Conservation (phyloP, 2,329 filamentous ascomycete species). For the Trichoderma hamatum region DNA sequence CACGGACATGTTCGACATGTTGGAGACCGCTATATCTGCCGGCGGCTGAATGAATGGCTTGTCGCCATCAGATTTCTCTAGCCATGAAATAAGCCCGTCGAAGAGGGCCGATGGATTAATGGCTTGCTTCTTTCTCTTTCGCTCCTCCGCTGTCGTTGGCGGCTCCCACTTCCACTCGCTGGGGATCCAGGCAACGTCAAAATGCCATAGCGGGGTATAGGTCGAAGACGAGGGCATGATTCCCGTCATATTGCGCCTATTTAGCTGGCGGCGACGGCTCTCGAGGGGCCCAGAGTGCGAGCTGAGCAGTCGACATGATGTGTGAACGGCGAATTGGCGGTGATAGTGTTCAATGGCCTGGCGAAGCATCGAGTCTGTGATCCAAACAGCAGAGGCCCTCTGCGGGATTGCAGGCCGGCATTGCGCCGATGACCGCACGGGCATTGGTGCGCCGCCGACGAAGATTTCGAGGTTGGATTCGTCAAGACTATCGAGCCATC, state of each 20-base stretch:
- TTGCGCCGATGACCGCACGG: constrained; percentile 35
- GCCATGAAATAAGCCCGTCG: constrained; percentile 38
- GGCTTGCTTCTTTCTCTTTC: constrained; percentile 32
- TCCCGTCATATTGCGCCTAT: constrained; percentile 58
- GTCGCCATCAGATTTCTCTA: constrained; percentile 34
- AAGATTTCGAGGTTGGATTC: not conserved
- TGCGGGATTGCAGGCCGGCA: constrained; percentile 34
- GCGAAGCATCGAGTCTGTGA: constrained; percentile 40
- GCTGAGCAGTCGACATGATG: constrained; percentile 39
- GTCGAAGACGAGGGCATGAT: constrained; percentile 46
- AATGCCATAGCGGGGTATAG: constrained; percentile 50
- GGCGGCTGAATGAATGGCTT: constrained; percentile 31
- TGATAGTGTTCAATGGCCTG: constrained; percentile 40
- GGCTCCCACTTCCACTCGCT: constrained; percentile 57
- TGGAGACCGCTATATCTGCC: constrained; percentile 4
- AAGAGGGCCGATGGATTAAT: constrained; percentile 31
- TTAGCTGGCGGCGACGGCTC: constrained; percentile 54
- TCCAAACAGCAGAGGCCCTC: constrained; percentile 36
- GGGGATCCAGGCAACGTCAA: constrained; percentile 49
- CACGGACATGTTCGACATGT: not conserved
- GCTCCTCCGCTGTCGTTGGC: constrained; percentile 43
- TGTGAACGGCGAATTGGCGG: constrained; percentile 33
- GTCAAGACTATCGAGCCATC: constrained; percentile 7
- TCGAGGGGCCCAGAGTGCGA: constrained; percentile 59
- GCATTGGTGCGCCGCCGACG: constrained; percentile 34